These are phyloP conservation scores for Herpomyces periplanetae DNA, from an alignment of 2,329 filamentous ascomycete species.

Conservation along the genomic window DNA sequence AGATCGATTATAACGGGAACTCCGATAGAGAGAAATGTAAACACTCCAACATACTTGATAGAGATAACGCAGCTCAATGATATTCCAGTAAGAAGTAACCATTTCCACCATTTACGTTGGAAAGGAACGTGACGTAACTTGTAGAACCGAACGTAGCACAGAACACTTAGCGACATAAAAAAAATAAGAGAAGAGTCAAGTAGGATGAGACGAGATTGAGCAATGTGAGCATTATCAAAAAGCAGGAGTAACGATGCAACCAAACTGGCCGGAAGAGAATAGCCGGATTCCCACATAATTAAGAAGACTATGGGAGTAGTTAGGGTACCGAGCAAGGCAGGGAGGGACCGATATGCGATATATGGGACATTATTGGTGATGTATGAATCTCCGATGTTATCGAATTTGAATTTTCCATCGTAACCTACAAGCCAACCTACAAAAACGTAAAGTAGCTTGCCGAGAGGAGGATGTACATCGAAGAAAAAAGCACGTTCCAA, in stretches of 20 bases:
- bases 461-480: constrained; percentile 91
- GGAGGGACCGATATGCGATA: constrained; percentile 71
- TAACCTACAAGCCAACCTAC: constrained; percentile 94
- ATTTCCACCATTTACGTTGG: constrained; percentile 96
- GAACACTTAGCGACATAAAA: constrained; percentile 72
- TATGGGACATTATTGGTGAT: constrained; percentile 89
- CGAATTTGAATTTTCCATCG: constrained; percentile 84
- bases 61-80: constrained; percentile 87
- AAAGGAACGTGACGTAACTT: constrained; percentile 69
- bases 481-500: constrained; percentile 96
- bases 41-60: constrained; percentile 83
- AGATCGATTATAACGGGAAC: constrained; percentile 73
- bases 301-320: constrained; percentile 77
- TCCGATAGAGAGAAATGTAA: constrained; percentile 87
- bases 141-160: constrained; percentile 90
- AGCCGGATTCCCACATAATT: constrained; percentile 99
- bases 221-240: constrained; percentile 89
- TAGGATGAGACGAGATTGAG: constrained; percentile 72
- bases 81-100: constrained; percentile 78
- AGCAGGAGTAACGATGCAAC: constrained; percentile 52
- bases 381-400: constrained; percentile 97
- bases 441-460: constrained; percentile 82
- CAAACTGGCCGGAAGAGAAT: constrained; percentile 66
- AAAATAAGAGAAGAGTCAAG: constrained; percentile 76
- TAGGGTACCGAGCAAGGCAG: constrained; percentile 55